A percentile compares a stretch with the other conserved stretches of the same genome.
Conservation (phyloP, 129 eudicot genomes). For the Arctium minus region DNA sequence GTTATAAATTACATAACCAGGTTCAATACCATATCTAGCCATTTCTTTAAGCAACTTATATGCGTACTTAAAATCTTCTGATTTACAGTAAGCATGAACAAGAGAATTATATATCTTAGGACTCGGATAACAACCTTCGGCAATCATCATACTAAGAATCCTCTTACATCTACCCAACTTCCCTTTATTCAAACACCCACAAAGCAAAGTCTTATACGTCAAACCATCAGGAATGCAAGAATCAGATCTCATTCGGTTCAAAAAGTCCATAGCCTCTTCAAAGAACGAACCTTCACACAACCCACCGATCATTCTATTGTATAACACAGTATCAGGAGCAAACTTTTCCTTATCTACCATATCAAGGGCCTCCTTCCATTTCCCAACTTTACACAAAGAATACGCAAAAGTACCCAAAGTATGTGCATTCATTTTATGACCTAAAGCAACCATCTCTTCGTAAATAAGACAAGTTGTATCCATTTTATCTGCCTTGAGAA, state of each 20-base stretch:
- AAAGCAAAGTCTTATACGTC: constrained; percentile 72
- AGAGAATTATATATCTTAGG: constrained; percentile 71
- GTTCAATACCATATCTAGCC: constrained; percentile 57
- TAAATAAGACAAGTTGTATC: constrained; percentile 59
- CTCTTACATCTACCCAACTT: constrained; percentile 85
- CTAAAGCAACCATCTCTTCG: constrained; percentile 59
- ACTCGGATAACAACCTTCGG: constrained; percentile 93
- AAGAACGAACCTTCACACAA: constrained; percentile 88
- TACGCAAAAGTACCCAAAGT: constrained; percentile 55
- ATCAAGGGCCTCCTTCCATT: constrained; percentile 74
- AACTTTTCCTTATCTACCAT: constrained; percentile 62
- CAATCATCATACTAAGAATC: constrained; percentile 79
- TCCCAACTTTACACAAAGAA: constrained; percentile 64
- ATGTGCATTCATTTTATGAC: constrained; percentile 57
- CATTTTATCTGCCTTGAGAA: constrained; percentile 53
- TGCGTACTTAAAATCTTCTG: constrained; percentile 70
- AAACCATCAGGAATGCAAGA: constrained; percentile 73
- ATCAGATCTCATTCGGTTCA: constrained; percentile 66
- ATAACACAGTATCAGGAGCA: constrained; percentile 63
- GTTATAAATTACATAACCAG: constrained; percentile 75
- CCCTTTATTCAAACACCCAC: constrained; percentile 76
- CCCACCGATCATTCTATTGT: constrained; percentile 81
- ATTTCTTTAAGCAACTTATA: constrained; percentile 76
- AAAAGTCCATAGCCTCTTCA: constrained; percentile 91
- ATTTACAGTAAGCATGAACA: constrained; percentile 71